These are phyloP conservation scores for Flaveria robusta DNA, from an alignment of 129 eudicot genomes.

Conservation along the genomic window DNA sequence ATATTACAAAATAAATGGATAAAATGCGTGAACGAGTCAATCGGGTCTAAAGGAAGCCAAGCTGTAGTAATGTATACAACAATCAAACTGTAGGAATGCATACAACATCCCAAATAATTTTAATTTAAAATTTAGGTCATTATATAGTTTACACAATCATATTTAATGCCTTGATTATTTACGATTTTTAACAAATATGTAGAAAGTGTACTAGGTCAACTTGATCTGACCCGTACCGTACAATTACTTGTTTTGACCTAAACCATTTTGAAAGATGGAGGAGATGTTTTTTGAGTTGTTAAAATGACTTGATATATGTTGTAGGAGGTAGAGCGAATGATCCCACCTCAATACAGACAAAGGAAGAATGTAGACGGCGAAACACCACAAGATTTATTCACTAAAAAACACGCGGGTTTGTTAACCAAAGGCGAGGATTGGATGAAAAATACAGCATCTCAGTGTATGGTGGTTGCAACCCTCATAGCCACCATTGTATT, in stretches of 20 bases:
- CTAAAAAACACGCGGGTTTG: not conserved
- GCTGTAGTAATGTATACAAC: not conserved
- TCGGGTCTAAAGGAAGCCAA: not conserved
- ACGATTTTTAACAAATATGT: not conserved
- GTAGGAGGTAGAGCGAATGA: slow-evolving; percentile 21
- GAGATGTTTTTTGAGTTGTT: too few relatives aligned
- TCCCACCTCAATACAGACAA: not conserved
- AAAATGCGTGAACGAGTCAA: not conserved
- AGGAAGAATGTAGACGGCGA: slow-evolving; percentile 3
- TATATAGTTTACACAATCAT: not conserved
- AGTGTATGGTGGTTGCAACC: slow-evolving; percentile 33
- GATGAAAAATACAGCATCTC: slow-evolving; percentile 35
- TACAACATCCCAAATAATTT: not conserved
- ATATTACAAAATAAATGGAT: not conserved
- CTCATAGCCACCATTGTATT: slow-evolving; percentile 36
- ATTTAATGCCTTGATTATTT: not conserved
- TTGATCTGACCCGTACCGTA: not conserved
- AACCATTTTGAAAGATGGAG: not conserved
- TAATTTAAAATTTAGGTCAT: not conserved
- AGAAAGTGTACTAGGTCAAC: not conserved
- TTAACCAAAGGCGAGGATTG: slow-evolving; percentile 20
- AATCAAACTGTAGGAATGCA: not conserved
- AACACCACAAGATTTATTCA: slow-evolving; percentile 12
- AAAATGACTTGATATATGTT: not conserved
- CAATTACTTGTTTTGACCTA: not conserved